Conservation (phyloP, 352 stramenopile genomes). For the Globisporangium uncinulatum region DNA sequence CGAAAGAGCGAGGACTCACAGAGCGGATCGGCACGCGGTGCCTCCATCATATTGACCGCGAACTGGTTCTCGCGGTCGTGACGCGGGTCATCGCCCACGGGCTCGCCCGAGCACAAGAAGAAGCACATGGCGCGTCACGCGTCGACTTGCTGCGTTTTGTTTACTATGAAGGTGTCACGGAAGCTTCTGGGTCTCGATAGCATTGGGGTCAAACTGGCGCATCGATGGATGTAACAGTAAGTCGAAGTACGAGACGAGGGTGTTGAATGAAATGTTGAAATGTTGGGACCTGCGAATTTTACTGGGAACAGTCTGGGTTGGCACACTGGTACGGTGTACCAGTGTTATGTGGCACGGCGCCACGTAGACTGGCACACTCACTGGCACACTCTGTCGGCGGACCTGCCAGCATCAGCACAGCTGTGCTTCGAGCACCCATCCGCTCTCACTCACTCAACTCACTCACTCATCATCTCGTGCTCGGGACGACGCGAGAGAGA, state of each 20-base stretch:
- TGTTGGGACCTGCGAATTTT: background rate
- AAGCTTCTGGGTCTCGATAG: background rate
- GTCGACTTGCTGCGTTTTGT: background rate
- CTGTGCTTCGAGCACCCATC: no score
- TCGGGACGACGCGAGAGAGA: no score
- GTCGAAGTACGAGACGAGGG: no score
- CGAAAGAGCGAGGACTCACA: conserved; percentile 47
- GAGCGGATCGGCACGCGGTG: conserved; percentile 66
- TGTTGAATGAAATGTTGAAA: background rate
- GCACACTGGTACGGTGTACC: conserved; percentile 16
- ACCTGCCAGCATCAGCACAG: no score
- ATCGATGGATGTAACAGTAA: no score
- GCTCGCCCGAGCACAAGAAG: conserved; percentile 58
- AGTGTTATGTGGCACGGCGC: background rate
- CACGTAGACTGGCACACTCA: no score
- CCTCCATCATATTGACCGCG: conserved; percentile 86
- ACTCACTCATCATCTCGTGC: no score
- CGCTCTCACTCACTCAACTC: no score
- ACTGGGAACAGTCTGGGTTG: background rate
- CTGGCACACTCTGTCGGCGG: no score
- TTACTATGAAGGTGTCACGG: background rate
- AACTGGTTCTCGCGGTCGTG: conserved; percentile 72
- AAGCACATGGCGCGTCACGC: conserved; percentile 36
- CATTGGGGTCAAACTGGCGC: no score
- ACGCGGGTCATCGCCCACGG: conserved; percentile 60